Base-by-base conservation (phyloP, 495 filamentous ascomycete species). In the Neurospora hispaniola region DNA sequence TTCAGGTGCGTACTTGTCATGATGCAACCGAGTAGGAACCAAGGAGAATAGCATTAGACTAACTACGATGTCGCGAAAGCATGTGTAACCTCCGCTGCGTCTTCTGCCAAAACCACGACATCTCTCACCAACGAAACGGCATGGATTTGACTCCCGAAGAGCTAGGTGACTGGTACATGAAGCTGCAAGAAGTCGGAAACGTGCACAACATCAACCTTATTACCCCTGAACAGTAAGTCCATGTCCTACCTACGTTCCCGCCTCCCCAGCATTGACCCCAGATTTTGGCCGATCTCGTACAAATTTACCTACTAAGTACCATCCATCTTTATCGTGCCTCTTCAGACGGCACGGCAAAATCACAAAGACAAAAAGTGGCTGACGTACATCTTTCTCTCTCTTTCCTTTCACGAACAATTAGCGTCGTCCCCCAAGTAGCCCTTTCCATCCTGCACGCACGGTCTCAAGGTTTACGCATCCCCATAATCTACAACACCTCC, bases 91-190 rank as follows among this genome's bases (percentile, higher is more conserved):
- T 93, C 43, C 87, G 91, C 18, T 94, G 92, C 78, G 90, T 92
- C 0, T 94, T 94, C 77, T 95, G 92, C 79, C 92, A 94, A 79
- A 94, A 94, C 81, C 87, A 93, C 80, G 91, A 93, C 68, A 94
- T 94, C 44, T 86, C 91, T 2, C 92, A 94, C 74, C 86, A 89
- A 76, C 84, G 88, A 9, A 91, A 91, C 69, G 91, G 92, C 4
- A 88, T 89, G 75, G 90, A 93, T 74, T 80, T 93, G n/a, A 91
- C 90, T 0, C 91, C 92, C 14, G 89, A 91, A 77, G 87, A 93
- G 78, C 85, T 95, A 4, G 92, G 86, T 4, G 87, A 90, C 35
- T 93, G 92, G 92, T 93, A 89, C 78, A 72, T 94, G 46, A 94
- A 93, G 79, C 82, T 96, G 20, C 91, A 94, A 76, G 85, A 91